phyloP scores from a whole-genome alignment of 805 yeast species.

The Teunomyces atbi region DNA sequence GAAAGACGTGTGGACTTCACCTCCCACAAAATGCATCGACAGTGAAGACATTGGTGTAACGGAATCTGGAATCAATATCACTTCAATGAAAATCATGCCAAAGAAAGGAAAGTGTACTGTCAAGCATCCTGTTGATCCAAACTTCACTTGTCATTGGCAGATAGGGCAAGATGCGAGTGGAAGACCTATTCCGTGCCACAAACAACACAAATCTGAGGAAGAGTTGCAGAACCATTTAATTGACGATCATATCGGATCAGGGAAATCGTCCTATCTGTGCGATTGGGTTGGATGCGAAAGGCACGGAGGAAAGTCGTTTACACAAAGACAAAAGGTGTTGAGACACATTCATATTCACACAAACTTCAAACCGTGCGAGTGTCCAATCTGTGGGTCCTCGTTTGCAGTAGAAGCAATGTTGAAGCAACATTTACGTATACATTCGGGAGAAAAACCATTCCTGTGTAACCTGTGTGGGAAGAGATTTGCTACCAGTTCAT shows the following conservation, averaged over 20 bases:
- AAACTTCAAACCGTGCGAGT: conserved; percentile 73
- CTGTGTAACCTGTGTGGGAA: conserved; percentile 72
- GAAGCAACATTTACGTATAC: conserved; percentile 77
- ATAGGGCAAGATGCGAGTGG: conserved; percentile 28
- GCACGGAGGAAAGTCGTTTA: conserved; percentile 53
- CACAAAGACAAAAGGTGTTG: conserved; percentile 80
- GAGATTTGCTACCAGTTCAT: conserved; percentile 76
- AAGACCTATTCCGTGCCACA: conserved; percentile 46
- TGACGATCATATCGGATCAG: conserved; percentile 66
- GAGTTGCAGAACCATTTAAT: conserved; percentile 73
- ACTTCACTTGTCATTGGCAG: conserved; percentile 48
- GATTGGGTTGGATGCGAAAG: conserved; percentile 79
- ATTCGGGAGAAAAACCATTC: conserved; percentile 89
- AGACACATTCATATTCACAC: conserved; percentile 91
- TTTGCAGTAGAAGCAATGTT: conserved; percentile 80
- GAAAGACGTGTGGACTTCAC: not conserved
- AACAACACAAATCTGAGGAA: conserved; percentile 49
- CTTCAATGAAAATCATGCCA: conserved; percentile 33
- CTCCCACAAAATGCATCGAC: not conserved
- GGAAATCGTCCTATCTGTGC: conserved; percentile 69
- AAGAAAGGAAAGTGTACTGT: conserved; percentile 12
- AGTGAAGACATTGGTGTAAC: not conserved
- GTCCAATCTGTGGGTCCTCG: conserved; percentile 62
- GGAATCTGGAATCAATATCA: conserved; percentile 23
- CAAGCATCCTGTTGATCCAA: conserved; percentile 17